Evolutionary conservation across 1,284 basidiomycete genomes (phyloP).

Genomic region (Leccinum fallax): DNA sequence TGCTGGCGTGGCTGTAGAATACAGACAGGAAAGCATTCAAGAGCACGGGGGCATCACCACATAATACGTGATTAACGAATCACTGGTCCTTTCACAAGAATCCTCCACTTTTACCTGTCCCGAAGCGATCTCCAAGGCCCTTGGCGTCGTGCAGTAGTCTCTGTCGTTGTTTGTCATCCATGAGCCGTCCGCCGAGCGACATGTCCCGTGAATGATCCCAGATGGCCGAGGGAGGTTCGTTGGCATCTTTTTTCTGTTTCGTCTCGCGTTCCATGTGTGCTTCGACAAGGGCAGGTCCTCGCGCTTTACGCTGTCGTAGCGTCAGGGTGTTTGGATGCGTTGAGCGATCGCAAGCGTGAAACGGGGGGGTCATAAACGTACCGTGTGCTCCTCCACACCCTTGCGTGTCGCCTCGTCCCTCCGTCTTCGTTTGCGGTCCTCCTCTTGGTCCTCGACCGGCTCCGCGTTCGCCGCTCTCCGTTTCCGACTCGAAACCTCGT

Average conservation of each 20-base stretch:
- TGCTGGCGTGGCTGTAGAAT: conserved; percentile 62
- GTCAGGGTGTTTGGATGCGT: neutral
- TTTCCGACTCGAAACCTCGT: conserved; percentile 86
- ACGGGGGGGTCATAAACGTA: conserved; percentile 38
- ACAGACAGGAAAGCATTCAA: conserved; percentile 86
- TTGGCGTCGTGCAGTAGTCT: conserved; percentile 80
- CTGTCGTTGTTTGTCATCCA: conserved; percentile 81
- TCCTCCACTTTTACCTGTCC: conserved; percentile 64
- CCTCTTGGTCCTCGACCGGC: conserved; percentile 37
- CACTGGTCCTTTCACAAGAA: conserved; percentile 43
- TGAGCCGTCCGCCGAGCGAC: conserved; percentile 78
- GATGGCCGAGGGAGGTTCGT: conserved; percentile 62
- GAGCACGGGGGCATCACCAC: conserved; percentile 49
- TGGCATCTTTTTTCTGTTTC: conserved; percentile 39
- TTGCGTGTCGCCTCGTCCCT: conserved; percentile 71
- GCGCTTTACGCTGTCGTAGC: conserved; percentile 54
- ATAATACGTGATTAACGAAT: neutral
- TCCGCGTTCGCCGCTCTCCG: conserved; percentile 64
- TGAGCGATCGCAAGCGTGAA: neutral
- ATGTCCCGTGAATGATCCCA: conserved; percentile 92
- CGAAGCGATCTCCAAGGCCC: conserved; percentile 80
- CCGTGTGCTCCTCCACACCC: conserved; percentile 81
- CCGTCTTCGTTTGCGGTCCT: conserved; percentile 52
- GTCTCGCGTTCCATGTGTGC: conserved; percentile 49
- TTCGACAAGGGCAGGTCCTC: conserved; percentile 71